Percentiles rank a stretch among this genome's conserved stretches.
These are phyloP conservation scores for Pleurotus citrinopileatus DNA, from an alignment of 768 basidiomycete species.

Conservation along the genomic window DNA sequence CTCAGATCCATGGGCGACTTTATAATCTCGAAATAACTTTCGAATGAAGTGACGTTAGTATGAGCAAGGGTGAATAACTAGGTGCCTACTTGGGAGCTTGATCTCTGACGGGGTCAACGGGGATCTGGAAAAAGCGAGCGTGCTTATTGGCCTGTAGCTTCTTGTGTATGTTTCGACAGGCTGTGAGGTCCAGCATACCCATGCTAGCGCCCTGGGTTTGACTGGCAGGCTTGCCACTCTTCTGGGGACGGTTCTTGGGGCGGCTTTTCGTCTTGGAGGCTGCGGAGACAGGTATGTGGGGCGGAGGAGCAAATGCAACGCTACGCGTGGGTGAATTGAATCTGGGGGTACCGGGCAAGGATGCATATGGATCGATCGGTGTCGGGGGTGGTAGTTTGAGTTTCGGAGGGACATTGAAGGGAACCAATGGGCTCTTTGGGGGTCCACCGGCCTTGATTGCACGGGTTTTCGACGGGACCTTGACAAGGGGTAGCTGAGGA, in stretches of 20 bases:
- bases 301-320: slow-evolving; percentile 35
- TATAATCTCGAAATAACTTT: slow-evolving; percentile 87
- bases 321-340: slow-evolving; percentile 23
- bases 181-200: slow-evolving; percentile 70
- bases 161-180: slow-evolving; percentile 74
- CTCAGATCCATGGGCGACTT: slow-evolving; percentile 94
- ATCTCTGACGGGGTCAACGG: slow-evolving; percentile 96
- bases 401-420: slow-evolving; percentile 38
- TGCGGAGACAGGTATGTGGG: slow-evolving; percentile 19
- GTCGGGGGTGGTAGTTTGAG: slow-evolving; percentile 49
- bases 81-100: slow-evolving; percentile 72
- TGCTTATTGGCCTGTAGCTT: slow-evolving; percentile 77
- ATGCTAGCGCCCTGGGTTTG: slow-evolving; percentile 80
- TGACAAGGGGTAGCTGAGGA: slow-evolving; percentile 55
- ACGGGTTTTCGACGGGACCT: slow-evolving; percentile 44
- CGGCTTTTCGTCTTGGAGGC: slow-evolving; percentile 26
- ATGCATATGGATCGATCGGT: slow-evolving; percentile 16
- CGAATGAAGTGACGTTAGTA: slow-evolving; percentile 9
- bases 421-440: slow-evolving; percentile 39
- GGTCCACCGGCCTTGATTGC: slow-evolving; percentile 35
- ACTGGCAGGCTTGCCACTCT: slow-evolving; percentile 40
- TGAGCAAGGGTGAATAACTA: too few species aligned
- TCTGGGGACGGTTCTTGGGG: slow-evolving; percentile 18
- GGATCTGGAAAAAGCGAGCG: slow-evolving; percentile 72
- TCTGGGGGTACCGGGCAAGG: slow-evolving; percentile 17